Evolutionary conservation across 306 rosid genomes (phyloP).

Genomic region (Alnus glutinosa): DNA sequence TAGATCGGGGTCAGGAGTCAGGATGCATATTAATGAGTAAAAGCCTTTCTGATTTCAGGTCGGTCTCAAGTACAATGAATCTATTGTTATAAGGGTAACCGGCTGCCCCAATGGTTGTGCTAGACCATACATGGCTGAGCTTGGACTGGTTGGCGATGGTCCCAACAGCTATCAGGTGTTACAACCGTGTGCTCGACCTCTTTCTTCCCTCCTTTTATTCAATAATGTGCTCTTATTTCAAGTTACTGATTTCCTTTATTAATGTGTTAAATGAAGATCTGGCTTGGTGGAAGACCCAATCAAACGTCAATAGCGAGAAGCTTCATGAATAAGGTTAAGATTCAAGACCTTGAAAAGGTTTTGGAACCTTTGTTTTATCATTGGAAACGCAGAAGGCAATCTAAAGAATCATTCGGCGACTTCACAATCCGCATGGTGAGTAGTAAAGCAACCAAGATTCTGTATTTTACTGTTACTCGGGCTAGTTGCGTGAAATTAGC

Average conservation of each 20-base stretch:
- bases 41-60: constrained; percentile 51
- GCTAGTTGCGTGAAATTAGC: neutral
- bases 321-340: constrained; percentile 92
- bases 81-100: constrained; percentile 85
- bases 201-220: neutral
- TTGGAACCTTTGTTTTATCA: constrained; percentile 86
- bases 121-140: constrained; percentile 98
- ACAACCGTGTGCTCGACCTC: constrained; percentile 24
- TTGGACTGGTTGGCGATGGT: constrained; percentile 96
- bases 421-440: constrained; percentile 81
- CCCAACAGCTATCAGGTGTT: constrained; percentile 97
- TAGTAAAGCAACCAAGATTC: constrained; percentile 6
- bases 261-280: constrained; percentile 47
- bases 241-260: neutral
- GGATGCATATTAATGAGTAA: constrained; percentile 11
- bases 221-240: neutral
- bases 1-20: neutral
- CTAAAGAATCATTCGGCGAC: constrained; percentile 91
- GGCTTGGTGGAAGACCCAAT: constrained; percentile 92
- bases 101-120: constrained; percentile 99
- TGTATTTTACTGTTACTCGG: neutral
- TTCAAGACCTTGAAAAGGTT: constrained; percentile 88
- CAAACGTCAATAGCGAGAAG: constrained; percentile 75
- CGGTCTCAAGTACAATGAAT: constrained; percentile 87
- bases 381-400: constrained; percentile 86